These are phyloP conservation scores for Discostella stelligeroides DNA, from an alignment of 108 stramenopile species.

Conservation along the genomic window DNA sequence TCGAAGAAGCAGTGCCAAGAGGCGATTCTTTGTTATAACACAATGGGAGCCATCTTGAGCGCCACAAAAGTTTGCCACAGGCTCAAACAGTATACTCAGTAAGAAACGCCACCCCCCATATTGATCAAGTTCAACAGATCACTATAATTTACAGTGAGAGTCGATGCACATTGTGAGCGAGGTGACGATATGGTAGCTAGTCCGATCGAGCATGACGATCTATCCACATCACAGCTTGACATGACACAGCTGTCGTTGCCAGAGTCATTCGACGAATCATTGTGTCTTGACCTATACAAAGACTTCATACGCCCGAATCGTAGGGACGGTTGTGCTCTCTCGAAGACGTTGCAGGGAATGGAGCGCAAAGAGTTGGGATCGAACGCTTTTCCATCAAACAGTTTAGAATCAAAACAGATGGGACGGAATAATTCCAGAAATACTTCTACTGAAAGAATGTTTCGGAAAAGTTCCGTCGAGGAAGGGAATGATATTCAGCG, in stretches of 20 bases:
- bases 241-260: conserved; percentile 42
- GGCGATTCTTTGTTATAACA: no score
- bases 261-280: conserved; percentile 43
- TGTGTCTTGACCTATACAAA: conserved; percentile 39
- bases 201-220: conserved; percentile 33
- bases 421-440: conserved; percentile 13
- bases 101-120: no score
- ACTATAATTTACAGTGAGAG: no score
- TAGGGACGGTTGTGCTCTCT: background rate
- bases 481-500: conserved; percentile 32
- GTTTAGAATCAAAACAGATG: conserved; percentile 28
- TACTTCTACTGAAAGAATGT: conserved; percentile 1
- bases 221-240: conserved; percentile 25
- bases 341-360: background rate
- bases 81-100: no score
- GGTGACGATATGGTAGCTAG: conserved; percentile 18
- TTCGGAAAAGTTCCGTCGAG: conserved; percentile 5
- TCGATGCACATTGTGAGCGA: no score
- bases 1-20: no score
- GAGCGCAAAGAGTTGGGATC: conserved; percentile 6
- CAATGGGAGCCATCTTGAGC: no score
- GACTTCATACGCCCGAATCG: conserved; percentile 13
- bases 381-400: conserved; percentile 15
- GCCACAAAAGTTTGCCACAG: no score
- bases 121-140: no score